phyloP scores from a whole-genome alignment of 352 stramenopile species.

The Globisporangium perplexum region DNA sequence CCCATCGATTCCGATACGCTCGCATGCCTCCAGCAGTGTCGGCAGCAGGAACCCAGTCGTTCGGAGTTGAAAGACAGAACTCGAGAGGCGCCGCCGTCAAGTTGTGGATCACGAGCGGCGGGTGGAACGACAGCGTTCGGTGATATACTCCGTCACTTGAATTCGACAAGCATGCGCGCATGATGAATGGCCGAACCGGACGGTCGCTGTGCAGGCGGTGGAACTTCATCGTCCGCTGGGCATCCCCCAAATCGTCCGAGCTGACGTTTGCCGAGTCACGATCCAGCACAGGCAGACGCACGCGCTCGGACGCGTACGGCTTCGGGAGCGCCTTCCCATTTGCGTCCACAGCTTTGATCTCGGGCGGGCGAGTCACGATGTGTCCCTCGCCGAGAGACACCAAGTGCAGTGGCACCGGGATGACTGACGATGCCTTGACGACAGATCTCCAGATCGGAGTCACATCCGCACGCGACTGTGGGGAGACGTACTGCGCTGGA shows the following conservation, averaged over 20 bases:
- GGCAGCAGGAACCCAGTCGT: constrained; percentile 52
- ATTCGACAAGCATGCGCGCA: constrained; percentile 56
- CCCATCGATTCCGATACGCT: constrained; percentile 51
- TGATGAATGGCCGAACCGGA: constrained; percentile 76
- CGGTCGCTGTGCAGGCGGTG: constrained; percentile 69
- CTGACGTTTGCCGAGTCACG: constrained; percentile 13
- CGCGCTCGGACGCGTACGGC: constrained; percentile 69
- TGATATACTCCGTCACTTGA: constrained; percentile 57
- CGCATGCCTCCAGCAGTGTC: constrained; percentile 32
- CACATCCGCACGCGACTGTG: constrained; percentile 22
- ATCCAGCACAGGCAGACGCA: constrained; percentile 69
- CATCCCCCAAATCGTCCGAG: constrained; percentile 24
- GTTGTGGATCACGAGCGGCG: constrained; percentile 80
- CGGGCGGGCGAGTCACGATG: constrained; percentile 63
- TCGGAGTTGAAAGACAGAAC: constrained; percentile 67
- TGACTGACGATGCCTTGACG: constrained; percentile 47
- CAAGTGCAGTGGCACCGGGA: constrained; percentile 70
- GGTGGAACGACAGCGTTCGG: constrained; percentile 68
- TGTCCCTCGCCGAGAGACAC: constrained; percentile 66
- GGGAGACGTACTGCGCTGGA: constrained; percentile 31
- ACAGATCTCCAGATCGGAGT: constrained; percentile 59
- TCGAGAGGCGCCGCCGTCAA: constrained; percentile 64
- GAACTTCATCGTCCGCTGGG: constrained; percentile 67
- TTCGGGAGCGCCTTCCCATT: constrained; percentile 30
- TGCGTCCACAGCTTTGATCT: constrained; percentile 33